Evolutionary conservation across 2,329 filamentous ascomycete genomes (phyloP).

Genomic region (Zymoseptoria pseudotritici): DNA sequence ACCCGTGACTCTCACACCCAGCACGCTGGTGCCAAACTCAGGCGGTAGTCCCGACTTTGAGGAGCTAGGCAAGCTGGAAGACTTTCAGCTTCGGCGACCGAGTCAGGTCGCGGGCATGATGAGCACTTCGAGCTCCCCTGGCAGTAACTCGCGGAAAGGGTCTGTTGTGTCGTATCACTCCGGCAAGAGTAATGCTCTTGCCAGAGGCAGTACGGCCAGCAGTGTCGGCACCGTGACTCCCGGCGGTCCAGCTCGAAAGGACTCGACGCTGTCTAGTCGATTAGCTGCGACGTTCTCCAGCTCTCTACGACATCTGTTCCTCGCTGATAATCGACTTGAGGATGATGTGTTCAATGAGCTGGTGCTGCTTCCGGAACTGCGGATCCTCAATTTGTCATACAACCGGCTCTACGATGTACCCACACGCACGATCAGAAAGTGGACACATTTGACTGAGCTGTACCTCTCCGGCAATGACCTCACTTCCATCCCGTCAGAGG

Average conservation of each 20-base stretch:
- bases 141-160: slow-evolving; percentile 55
- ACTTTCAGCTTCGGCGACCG: slow-evolving; percentile 60
- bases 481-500: slow-evolving; percentile 83
- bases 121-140: slow-evolving; percentile 46
- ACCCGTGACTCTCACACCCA: slow-evolving; percentile 38
- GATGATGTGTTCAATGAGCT: slow-evolving; percentile 95
- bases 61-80: slow-evolving; percentile 62
- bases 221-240: slow-evolving; percentile 46
- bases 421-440: slow-evolving; percentile 75
- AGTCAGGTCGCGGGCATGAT: slow-evolving; percentile 74
- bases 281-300: slow-evolving; percentile 80
- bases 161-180: slow-evolving; percentile 77
- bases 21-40: slow-evolving; percentile 32
- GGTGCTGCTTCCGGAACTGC: slow-evolving; percentile 70
- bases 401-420: slow-evolving; percentile 92
- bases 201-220: slow-evolving; percentile 76
- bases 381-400: slow-evolving; percentile 87
- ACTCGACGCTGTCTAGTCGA: slow-evolving; percentile 76
- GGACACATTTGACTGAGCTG: slow-evolving; percentile 83
- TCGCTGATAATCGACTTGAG: slow-evolving; percentile 89
- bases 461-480: slow-evolving; percentile 94
- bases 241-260: slow-evolving; percentile 62
- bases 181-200: slow-evolving; percentile 47
- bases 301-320: slow-evolving; percentile 72
- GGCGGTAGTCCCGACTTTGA: slow-evolving; percentile 63